phyloP scores from a whole-genome alignment of 2,329 filamentous ascomycete species.

The Onygenales sp. region DNA sequence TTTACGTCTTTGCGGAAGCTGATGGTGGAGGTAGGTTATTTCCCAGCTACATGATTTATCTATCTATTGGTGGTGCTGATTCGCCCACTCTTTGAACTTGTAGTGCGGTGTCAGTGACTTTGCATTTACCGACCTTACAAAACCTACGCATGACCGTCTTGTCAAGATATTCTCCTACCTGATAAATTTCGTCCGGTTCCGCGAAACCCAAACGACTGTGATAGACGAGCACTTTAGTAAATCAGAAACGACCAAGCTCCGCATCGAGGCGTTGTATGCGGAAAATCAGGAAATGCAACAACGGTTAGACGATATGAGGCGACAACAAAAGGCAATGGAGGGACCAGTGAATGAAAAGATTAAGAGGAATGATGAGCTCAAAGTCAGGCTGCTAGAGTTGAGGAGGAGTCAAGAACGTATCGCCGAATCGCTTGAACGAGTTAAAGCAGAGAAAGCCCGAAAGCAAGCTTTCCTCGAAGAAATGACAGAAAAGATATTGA shows the following conservation, averaged over 20 bases:
- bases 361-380: conserved; percentile 76
- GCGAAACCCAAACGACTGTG: conserved; percentile 78
- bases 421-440: conserved; percentile 69
- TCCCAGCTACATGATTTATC: neutral
- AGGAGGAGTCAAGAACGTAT: conserved; percentile 75
- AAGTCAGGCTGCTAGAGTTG: conserved; percentile 69
- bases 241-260: conserved; percentile 71
- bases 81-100: neutral
- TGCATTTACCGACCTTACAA: conserved; percentile 82
- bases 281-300: conserved; percentile 83
- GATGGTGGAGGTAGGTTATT: conserved; percentile 50
- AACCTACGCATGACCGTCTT: conserved; percentile 79
- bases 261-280: conserved; percentile 74
- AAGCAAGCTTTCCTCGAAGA: conserved; percentile 53
- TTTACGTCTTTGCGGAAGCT: conserved; percentile 74
- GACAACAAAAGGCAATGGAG: conserved; percentile 71
- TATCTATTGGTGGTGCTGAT: neutral
- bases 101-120: conserved; percentile 90
- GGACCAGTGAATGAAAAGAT: conserved; percentile 75
- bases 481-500: conserved; percentile 45
- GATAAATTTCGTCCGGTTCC: conserved; percentile 97
- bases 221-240: conserved; percentile 95
- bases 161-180: conserved; percentile 95
- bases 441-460: conserved; percentile 68
- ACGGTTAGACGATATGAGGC: conserved; percentile 69